Conservation (phyloP, 768 basidiomycete species). For the Lactarius vividus region DNA sequence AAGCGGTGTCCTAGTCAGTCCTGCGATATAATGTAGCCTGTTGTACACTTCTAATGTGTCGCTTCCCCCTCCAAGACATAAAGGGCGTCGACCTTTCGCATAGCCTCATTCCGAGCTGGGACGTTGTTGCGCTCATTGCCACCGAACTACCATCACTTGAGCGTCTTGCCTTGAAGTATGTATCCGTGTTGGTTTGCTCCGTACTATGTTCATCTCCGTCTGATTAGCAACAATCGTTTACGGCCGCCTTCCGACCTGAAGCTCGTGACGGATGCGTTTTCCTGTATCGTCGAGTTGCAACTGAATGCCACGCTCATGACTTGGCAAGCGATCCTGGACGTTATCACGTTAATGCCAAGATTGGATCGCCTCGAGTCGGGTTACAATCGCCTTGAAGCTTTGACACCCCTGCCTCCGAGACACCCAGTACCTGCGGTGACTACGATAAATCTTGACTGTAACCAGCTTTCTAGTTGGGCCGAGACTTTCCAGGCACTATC, state of each 20-base stretch:
- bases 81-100: slow-evolving; percentile 76
- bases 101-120: slow-evolving; percentile 73
- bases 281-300: slow-evolving; percentile 59
- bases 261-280: slow-evolving; percentile 45
- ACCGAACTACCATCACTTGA: slow-evolving; percentile 59
- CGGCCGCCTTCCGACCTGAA: slow-evolving; percentile 36
- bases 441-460: slow-evolving; percentile 69
- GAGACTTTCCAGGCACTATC: slow-evolving; percentile 41
- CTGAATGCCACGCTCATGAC: slow-evolving; percentile 69
- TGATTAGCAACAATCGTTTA: slow-evolving; percentile 53
- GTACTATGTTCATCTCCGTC: slow-evolving; percentile 25
- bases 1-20: slow-evolving; percentile 67
- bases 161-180: slow-evolving; percentile 77
- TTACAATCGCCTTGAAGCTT: slow-evolving; percentile 54
- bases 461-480: slow-evolving; percentile 57
- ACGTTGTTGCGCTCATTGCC: slow-evolving; percentile 59
- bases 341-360: slow-evolving; percentile 51
- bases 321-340: slow-evolving; percentile 64
- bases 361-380: slow-evolving; percentile 64
- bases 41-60: slow-evolving; percentile 22
- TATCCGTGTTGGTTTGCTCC: slow-evolving; percentile 25
- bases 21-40: slow-evolving; percentile 4
- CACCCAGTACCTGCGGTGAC: slow-evolving; percentile 35
- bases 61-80: slow-evolving; percentile 15
- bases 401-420: slow-evolving; percentile 27